phyloP scores from a whole-genome alignment of 345 rosid species.

The Corymbia maculata region DNA sequence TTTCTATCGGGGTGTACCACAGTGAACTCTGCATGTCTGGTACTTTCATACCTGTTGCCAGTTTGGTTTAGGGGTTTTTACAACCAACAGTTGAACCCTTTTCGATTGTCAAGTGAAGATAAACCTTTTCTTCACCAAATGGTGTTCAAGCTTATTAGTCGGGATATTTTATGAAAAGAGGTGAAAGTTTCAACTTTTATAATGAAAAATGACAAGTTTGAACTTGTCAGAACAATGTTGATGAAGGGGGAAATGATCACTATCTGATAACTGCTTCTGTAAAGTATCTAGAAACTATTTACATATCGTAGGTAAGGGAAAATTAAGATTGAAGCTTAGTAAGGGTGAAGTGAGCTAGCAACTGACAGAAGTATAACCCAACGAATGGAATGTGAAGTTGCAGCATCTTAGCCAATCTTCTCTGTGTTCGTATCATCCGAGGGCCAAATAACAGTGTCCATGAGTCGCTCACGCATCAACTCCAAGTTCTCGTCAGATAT shows the following conservation, averaged over 20 bases:
- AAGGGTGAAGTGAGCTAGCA: background rate
- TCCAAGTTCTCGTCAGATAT: slow-evolving; percentile 92
- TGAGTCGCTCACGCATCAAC: slow-evolving; percentile 89
- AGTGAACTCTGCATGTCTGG: background rate
- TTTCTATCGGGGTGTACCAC: background rate
- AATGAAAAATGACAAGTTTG: background rate
- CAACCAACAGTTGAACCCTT: background rate
- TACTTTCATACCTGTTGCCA: background rate
- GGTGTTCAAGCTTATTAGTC: background rate
- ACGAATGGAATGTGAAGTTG: background rate
- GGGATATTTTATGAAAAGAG: background rate
- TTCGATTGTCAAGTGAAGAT: background rate
- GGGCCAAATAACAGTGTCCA: slow-evolving; percentile 95
- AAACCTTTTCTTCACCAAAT: background rate
- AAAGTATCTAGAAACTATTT: background rate
- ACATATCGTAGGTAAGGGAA: background rate
- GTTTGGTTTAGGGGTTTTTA: background rate
- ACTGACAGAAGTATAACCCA: background rate
- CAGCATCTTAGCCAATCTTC: slow-evolving; percentile 44
- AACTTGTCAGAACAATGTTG: background rate
- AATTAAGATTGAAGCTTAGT: background rate
- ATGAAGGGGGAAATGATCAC: background rate
- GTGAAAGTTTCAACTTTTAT: background rate
- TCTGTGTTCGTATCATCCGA: slow-evolving; percentile 78
- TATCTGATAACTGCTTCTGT: background rate